Evolutionary conservation across 768 basidiomycete species (phyloP).

Genomic region (Sarcodon aspratus): DNA sequence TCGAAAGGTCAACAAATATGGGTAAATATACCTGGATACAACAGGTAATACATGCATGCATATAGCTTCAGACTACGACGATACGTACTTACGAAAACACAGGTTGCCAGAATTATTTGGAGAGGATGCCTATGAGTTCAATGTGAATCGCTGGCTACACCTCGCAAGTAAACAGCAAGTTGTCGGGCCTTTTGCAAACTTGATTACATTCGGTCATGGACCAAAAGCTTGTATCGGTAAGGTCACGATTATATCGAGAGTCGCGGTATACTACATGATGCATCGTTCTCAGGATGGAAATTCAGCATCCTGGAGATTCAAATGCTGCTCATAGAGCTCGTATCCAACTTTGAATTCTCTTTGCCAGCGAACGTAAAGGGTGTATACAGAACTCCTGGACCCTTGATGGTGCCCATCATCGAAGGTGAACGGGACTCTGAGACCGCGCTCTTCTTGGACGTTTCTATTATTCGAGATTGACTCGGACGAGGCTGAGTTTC

Average conservation of each 20-base stretch:
- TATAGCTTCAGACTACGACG: too few relatives aligned
- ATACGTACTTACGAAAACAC: too few relatives aligned
- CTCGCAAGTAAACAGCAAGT: too few relatives aligned
- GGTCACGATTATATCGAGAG: background rate
- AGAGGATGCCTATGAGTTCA: background rate
- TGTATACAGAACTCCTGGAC: constrained; percentile 17
- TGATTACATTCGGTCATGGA: background rate
- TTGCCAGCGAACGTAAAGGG: constrained; percentile 17
- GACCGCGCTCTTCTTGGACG: background rate
- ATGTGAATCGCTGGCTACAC: background rate
- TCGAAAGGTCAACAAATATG: constrained; percentile 14
- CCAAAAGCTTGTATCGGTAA: background rate
- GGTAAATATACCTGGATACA: constrained; percentile 17
- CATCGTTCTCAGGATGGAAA: background rate
- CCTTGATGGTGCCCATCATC: constrained; percentile 23
- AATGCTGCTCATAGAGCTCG: constrained; percentile 41
- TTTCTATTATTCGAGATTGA: background rate
- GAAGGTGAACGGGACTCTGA: constrained; percentile 13
- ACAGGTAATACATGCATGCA: too few relatives aligned
- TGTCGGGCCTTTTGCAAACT: background rate
- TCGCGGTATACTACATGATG: background rate
- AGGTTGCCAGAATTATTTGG: background rate
- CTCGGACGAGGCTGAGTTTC: too few relatives aligned
- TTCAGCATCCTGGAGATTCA: constrained; percentile 34
- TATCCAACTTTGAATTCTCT: constrained; percentile 41